Base-by-base conservation (phyloP, 164 flowering plant species). In the Akebia trifoliata region DNA sequence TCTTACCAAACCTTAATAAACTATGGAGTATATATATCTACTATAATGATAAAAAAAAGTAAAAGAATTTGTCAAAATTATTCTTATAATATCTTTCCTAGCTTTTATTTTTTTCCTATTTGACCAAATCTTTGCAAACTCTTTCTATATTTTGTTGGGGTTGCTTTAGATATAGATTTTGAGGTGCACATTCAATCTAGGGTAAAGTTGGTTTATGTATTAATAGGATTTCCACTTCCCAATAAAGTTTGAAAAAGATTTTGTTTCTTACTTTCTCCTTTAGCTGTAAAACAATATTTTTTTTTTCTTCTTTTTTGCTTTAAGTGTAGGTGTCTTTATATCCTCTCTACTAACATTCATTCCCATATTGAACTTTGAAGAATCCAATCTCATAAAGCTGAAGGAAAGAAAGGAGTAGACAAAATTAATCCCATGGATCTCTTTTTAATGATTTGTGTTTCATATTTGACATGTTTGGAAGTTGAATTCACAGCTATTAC, bases 341-440 rank as follows among this genome's bases (percentile, higher is more conserved):
- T 54, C 59, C 53, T n/a, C n/a, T n/a, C n/a, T n/a, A 32, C 17
- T 37, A 26, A 44, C 48, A 22, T 47, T 43, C 45, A 65, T 61
- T 42, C 61, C 47, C 42, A 2, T 40, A 24, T 59, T 59, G 11
- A 54, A 52, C 61, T 61, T 72, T 64, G 54, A 61, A 42, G 61
- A 62, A 65, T 60, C 63, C 63, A 66, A 66, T 65, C 65, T 62
- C 56, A 69, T 29, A 54, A 54, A 70, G 66, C 51, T 43, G 22
- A 42, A 66, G 55, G 50, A 54, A 57, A 61, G 58, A 60, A 40
- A 57, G 65, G 65, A 69, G 60, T 60, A 51, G 74, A 66, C 72
- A 57, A 26, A 70, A 60, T 67, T 63, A 60, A 59, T 54, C 56
- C 61, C 69, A 61, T 61, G 63, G 51, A 58, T 57, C 64, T 35